Evolutionary conservation across 768 basidiomycete species (phyloP), one percentile per base, ranked within the genome.

Genomic region (Tricholoma bakamatsutake): DNA sequence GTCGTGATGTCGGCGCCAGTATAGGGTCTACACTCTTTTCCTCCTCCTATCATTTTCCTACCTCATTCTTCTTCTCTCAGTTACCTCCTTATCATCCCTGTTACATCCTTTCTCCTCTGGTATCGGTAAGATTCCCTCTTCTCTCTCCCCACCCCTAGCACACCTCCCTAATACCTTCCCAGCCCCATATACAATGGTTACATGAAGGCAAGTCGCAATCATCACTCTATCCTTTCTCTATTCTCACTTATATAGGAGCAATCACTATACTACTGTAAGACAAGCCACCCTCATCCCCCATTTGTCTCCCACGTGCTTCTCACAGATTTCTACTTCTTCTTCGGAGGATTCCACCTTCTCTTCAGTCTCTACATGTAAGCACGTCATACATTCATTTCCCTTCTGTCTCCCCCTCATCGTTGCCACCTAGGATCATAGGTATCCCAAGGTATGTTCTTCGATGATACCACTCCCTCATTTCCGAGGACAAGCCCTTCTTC

Each of bases 171-270:
- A 47, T 54, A 57, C 28, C 53, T 50, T 33, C 30, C 35, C 65
- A 93, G 93, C 65, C 95, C 96, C 13, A 90, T 95, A 67, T 98
- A 98, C 76, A 95, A 97, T 64, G 95, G 91, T 53, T 96, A 93
- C 76, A 92, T 93, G 86, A 96, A 97, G 82, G 95, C 87, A 64
- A 67, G 76, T 66, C 53, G 34, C 52, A 51, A 31, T 50, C 54
- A 58, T 46, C 62, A 50, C 37, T 37, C 58, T 53, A 56, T 43
- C 31, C 50, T 50, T 42, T 63, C 46, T 59, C 34, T 57, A 18
- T 57, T 54, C 59, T 65, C 48, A 67, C 61, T 48, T 59, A 59
- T 58, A 48, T 71, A 93, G 92, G 91, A 93, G 75, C 92, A 93
- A 83, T 82, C 93, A 3, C 72, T 95, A 67, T 96, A 94, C 76